Evolutionary conservation across 129 eudicot genomes (phyloP).

Genomic region (Daucus carota): DNA sequence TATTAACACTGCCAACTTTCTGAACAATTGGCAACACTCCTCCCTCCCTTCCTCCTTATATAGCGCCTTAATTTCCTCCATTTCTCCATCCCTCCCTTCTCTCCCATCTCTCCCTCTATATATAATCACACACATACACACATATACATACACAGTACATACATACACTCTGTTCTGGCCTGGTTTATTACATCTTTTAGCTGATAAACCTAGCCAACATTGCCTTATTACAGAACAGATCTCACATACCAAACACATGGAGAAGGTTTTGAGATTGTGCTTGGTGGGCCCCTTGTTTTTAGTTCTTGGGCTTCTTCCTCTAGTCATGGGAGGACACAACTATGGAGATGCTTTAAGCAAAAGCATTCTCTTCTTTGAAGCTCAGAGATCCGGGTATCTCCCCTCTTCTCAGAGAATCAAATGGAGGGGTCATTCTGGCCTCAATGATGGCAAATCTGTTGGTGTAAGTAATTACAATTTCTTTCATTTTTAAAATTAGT

Average conservation of each 20-base stretch:
- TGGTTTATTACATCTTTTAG: conserved; percentile 42
- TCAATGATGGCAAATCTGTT: conserved; percentile 66
- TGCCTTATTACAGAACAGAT: conserved; percentile 26
- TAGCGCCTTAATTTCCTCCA: conserved; percentile 35
- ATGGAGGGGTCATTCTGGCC: conserved; percentile 90
- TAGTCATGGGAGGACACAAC: conserved; percentile 60
- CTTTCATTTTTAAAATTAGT: no score
- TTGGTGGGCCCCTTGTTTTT: conserved; percentile 52
- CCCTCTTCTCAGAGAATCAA: conserved; percentile 66
- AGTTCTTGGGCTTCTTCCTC: conserved; percentile 30
- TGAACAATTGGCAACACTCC: conserved; percentile 44
- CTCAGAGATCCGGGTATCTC: conserved; percentile 93
- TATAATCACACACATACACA: conserved; percentile 1
- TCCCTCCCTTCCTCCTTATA: conserved; percentile 47
- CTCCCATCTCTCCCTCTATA: conserved; percentile 19
- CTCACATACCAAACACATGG: conserved; percentile 26
- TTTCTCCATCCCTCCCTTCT: conserved; percentile 29
- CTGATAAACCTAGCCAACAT: conserved; percentile 49
- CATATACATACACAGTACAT: background rate
- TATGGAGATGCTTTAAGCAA: conserved; percentile 76
- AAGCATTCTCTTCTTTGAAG: conserved; percentile 87
- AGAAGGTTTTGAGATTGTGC: conserved; percentile 28
- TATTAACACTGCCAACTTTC: conserved; percentile 38
- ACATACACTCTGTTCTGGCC: conserved; percentile 9
- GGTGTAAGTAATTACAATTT: no score